Percentiles rank a stretch among this genome's conserved stretches.
Conservation (phyloP, 176 grass and related monocot species). For the Chloris gayana region DNA sequence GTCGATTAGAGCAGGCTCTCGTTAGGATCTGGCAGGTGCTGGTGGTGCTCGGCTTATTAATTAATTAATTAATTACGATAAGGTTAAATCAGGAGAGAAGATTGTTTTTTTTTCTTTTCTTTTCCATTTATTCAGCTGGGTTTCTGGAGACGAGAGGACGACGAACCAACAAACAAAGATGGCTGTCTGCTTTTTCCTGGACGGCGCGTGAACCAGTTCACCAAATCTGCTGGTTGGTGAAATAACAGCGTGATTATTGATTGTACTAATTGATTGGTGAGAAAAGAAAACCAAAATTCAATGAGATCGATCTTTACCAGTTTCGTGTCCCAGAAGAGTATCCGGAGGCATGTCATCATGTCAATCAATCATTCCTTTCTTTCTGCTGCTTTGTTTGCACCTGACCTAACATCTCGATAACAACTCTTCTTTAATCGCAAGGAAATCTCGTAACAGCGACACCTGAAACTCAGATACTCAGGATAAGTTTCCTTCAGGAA, state of each 20-base stretch:
- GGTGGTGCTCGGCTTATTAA: too few species aligned
- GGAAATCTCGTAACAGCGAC: slow-evolving; percentile 23
- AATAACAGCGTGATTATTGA: slow-evolving; percentile 48
- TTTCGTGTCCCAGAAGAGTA: slow-evolving; percentile 25
- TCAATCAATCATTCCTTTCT: slow-evolving; percentile 2
- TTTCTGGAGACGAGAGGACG: background rate
- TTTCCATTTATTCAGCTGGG: background rate
- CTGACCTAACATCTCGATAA: slow-evolving; percentile 26
- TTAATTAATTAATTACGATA: background rate
- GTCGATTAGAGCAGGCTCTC: background rate
- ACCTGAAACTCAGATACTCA: slow-evolving; percentile 14
- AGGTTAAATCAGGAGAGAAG: background rate
- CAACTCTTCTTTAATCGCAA: slow-evolving; percentile 34
- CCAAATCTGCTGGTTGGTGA: slow-evolving; percentile 51
- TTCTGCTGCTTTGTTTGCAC: slow-evolving; percentile 6
- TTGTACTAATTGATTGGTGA: slow-evolving; percentile 54
- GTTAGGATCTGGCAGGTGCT: background rate
- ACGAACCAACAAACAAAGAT: slow-evolving; percentile 36
- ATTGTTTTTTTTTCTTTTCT: background rate
- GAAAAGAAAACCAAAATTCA: background rate
- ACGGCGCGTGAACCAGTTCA: slow-evolving; percentile 57
- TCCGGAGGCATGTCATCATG: slow-evolving; percentile 26
- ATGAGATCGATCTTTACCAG: slow-evolving; percentile 33
- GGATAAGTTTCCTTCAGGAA: background rate
- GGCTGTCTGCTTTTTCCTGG: slow-evolving; percentile 63